These are phyloP conservation scores for Termitomyces heimii DNA, from an alignment of 768 basidiomycete genomes.

Conservation along the genomic window DNA sequence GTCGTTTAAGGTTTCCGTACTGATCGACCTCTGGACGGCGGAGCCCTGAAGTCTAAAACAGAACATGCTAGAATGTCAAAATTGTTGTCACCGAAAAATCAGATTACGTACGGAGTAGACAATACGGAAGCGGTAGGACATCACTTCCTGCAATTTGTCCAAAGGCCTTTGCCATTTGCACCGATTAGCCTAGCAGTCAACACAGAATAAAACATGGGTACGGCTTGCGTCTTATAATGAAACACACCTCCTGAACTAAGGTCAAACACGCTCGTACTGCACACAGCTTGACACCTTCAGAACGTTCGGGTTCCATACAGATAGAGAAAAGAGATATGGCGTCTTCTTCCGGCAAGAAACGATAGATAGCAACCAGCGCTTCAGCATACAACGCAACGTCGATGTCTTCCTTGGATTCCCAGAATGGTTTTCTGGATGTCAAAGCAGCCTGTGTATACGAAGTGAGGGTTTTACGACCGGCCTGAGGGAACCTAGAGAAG, in stretches of 20 bases:
- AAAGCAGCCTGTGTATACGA: conserved; percentile 20
- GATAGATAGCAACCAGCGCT: conserved; percentile 65
- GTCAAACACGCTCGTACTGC: conserved; percentile 71
- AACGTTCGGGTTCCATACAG: conserved; percentile 71
- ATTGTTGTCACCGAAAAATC: neutral
- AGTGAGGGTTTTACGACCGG: neutral
- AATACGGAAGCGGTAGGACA: conserved; percentile 43
- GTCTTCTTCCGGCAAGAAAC: conserved; percentile 62
- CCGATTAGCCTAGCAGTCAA: conserved; percentile 28
- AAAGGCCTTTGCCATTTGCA: conserved; percentile 54
- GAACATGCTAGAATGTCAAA: neutral
- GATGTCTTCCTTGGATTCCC: conserved; percentile 63
- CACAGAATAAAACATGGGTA: neutral
- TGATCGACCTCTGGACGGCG: conserved; percentile 59
- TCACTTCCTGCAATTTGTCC: conserved; percentile 35
- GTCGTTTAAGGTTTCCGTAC: conserved; percentile 46
- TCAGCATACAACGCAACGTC: conserved; percentile 77
- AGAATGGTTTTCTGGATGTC: conserved; percentile 53
- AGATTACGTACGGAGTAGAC: conserved; percentile 47
- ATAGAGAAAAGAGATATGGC: conserved; percentile 51
- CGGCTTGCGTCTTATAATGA: neutral
- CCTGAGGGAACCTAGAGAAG: neutral
- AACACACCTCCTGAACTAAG: conserved; percentile 56
- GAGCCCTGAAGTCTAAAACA: conserved; percentile 37
- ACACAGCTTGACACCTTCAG: conserved; percentile 75